Evolutionary conservation across 495 filamentous ascomycete genomes (phyloP).

Genomic region (Halenospora varia): DNA sequence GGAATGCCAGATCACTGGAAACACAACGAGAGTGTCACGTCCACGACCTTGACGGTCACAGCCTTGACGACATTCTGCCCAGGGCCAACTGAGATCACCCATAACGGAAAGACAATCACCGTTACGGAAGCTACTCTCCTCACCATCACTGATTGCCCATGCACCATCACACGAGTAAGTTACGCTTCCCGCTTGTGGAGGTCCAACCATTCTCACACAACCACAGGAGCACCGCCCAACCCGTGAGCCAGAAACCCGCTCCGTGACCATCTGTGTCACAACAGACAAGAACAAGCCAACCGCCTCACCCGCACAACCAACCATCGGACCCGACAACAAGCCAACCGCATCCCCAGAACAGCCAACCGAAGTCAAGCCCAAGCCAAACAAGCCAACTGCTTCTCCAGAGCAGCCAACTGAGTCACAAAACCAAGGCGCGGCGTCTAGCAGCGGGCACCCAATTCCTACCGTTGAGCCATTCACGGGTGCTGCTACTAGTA

Average conservation of each 20-base stretch:
- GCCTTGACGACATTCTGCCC: conserved; percentile 11
- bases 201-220: background rate
- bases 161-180: conserved; percentile 52
- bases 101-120: background rate
- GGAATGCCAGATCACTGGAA: too few species aligned
- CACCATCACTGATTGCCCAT: conserved; percentile 71
- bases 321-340: too few species aligned
- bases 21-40: too few species aligned
- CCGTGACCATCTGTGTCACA: too few species aligned
- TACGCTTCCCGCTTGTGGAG: background rate
- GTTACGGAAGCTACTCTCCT: conserved; percentile 52
- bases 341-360: too few species aligned
- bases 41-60: background rate
- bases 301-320: too few species aligned
- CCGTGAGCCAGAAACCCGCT: too few species aligned
- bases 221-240: background rate
- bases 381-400: too few species aligned
- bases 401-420: background rate
- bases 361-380: too few species aligned
- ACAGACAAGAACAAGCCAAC: too few species aligned
- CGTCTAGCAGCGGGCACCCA: background rate
- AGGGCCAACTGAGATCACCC: conserved; percentile 23
- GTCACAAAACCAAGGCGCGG: background rate
- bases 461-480: too few species aligned
- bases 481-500: background rate